A percentile compares a stretch with the other conserved stretches of the same genome.
Evolutionary conservation across 148 eudicot species (phyloP).

Genomic region (Chenopodium formosanum): DNA sequence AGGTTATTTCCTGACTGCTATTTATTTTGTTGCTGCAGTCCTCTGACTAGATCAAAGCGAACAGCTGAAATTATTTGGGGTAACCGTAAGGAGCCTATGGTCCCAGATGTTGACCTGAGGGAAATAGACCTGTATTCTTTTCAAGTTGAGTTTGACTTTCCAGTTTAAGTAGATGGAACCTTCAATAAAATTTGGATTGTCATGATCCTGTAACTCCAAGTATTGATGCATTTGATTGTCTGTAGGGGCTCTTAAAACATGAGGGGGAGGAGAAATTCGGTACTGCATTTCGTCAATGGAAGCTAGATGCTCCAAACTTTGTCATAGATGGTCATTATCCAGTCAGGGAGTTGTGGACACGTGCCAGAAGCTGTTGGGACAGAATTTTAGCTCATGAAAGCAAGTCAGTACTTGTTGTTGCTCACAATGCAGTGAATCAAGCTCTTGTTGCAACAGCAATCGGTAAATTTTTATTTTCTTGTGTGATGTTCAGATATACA

Average conservation of each 20-base stretch:
- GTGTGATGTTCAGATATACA: background rate
- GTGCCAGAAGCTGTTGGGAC: conserved; percentile 82
- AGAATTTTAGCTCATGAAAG: conserved; percentile 70
- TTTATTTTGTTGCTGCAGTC: conserved; percentile 45
- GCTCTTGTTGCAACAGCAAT: conserved; percentile 93
- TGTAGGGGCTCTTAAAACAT: conserved; percentile 90
- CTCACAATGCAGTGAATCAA: conserved; percentile 99
- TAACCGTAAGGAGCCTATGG: conserved; percentile 63
- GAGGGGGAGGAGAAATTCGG: conserved; percentile 86
- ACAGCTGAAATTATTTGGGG: conserved; percentile 96
- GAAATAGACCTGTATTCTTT: conserved; percentile 93
- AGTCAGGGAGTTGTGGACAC: conserved; percentile 85
- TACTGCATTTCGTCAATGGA: conserved; percentile 70
- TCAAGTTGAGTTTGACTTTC: conserved; percentile 59
- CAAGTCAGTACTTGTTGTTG: conserved; percentile 93
- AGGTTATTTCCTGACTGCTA: conserved; percentile 1
- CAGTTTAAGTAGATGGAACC: conserved; percentile 1
- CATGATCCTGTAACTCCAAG: conserved; percentile 13
- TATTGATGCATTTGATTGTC: conserved; percentile 27
- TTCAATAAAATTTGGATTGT: background rate
- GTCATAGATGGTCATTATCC: conserved; percentile 84
- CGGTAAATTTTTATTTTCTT: conserved; percentile 44
- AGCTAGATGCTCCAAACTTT: conserved; percentile 80
- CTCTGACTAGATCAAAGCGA: conserved; percentile 76
- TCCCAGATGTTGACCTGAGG: conserved; percentile 70